Evolutionary conservation across 768 basidiomycete species (phyloP).

Genomic region (Mrakia blollopis): DNA sequence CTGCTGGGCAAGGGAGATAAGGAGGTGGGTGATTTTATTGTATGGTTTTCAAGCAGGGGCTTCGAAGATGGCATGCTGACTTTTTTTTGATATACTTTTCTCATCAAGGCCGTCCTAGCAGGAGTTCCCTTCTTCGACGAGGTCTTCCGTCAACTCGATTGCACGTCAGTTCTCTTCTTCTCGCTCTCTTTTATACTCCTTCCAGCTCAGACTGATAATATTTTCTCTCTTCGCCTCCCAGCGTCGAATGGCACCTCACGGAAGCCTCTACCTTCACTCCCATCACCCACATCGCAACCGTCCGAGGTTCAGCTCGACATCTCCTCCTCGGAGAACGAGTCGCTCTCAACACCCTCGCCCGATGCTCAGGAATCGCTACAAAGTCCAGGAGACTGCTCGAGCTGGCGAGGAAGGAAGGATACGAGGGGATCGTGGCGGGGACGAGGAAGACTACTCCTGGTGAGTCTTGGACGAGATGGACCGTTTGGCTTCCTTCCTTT

Average conservation of each 20-base stretch:
- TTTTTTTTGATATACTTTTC: not conserved
- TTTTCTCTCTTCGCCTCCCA: slow-evolving; percentile 43
- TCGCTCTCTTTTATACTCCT: not conserved
- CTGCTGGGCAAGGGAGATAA: slow-evolving; percentile 75
- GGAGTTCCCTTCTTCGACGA: slow-evolving; percentile 95
- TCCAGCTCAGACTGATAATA: not conserved
- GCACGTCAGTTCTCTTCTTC: slow-evolving; percentile 59
- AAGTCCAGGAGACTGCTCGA: slow-evolving; percentile 77
- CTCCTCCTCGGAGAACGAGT: slow-evolving; percentile 87
- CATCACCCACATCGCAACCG: slow-evolving; percentile 70
- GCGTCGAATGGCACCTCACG: slow-evolving; percentile 86
- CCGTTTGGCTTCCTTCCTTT: not conserved
- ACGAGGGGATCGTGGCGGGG: slow-evolving; percentile 82
- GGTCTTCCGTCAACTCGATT: slow-evolving; percentile 80
- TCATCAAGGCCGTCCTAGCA: slow-evolving; percentile 66
- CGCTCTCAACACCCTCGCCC: slow-evolving; percentile 83
- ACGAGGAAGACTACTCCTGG: slow-evolving; percentile 97
- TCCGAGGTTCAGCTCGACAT: slow-evolving; percentile 79
- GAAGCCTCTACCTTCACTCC: slow-evolving; percentile 81
- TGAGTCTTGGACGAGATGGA: slow-evolving; percentile 36
- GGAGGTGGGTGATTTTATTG: slow-evolving; percentile 52
- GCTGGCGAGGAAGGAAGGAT: slow-evolving; percentile 70
- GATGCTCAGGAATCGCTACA: slow-evolving; percentile 95
- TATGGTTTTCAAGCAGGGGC: too few relatives aligned
- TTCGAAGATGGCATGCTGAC: not conserved